Base-by-base conservation (phyloP, 1,284 basidiomycete genomes). In the Neotropicomus parvogracilis region DNA sequence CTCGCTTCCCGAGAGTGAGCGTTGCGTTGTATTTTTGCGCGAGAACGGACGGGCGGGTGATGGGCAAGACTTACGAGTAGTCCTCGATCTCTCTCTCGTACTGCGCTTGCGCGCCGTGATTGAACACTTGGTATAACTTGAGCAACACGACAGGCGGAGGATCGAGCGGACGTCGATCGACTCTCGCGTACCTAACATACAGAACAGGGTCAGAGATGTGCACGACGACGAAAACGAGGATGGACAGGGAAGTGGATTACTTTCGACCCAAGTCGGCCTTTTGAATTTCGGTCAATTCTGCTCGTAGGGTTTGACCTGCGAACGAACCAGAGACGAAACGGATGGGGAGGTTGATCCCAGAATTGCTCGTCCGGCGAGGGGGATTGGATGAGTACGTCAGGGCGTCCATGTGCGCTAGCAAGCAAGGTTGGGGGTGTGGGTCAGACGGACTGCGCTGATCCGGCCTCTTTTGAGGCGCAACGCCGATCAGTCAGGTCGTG, bases 201-300 rank as follows among this genome's bases (percentile, higher is more conserved):
- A 20, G 24, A 28, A 33, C 5, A 37, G 38, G 12, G 44, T 50
- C 38, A 57, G 49, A 29, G 26, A 41, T 17, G 9, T n/a, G 20
- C 24, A 48, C 27, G 19, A 35, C 8, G 50, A 11, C 16, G 43
- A 14, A 11, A 7, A 28, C 14, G 19, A 40, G 21, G 21, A 36
- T 8, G 37, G 21, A 3, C 12, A 21, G 16, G 26, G 13, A 11
- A 37, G 38, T 26, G 32, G 35, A 69, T 59, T 61, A 84, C 81
- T 84, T 84, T 68, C 81, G 69, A 14, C 82, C 81, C 31, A 84
- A 64, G 61, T 83, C 72, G 14, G 81, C 82, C 50, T 81, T 80
- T 61, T 84, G 81, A 7, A 84, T 65, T 65, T 85, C 83, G 44
- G 68, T 57, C 37, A 85, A 68, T 63, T 81, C 74, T 54, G 79